Evolutionary conservation across 1,139 yeast species (phyloP).

Genomic region (Magnusiomyces sp.): DNA sequence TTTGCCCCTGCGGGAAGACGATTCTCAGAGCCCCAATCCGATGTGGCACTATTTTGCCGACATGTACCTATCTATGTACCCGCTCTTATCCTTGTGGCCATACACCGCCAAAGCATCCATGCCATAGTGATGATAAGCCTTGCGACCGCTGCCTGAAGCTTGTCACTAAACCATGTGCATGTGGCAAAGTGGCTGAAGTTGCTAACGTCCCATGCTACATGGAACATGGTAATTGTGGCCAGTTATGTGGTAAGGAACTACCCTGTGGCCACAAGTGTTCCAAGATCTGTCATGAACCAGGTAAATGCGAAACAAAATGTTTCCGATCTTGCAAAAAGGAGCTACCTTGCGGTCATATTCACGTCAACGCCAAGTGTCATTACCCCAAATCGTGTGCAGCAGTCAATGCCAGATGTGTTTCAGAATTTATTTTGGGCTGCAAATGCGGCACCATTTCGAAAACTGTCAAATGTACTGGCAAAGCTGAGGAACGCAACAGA

Average conservation of each 20-base stretch:
- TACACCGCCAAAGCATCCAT: conserved; percentile 54
- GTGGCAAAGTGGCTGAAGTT: conserved; percentile 46
- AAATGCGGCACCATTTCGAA: conserved; percentile 12
- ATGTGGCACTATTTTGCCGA: conserved; percentile 69
- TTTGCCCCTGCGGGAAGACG: conserved; percentile 81
- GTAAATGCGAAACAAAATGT: conserved; percentile 28
- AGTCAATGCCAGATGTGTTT: conserved; percentile 8
- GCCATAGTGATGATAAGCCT: conserved; percentile 53
- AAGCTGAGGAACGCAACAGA: conserved; percentile 7
- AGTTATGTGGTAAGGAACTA: conserved; percentile 48
- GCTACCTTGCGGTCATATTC: conserved; percentile 60
- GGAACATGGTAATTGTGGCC: conserved; percentile 63
- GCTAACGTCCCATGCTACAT: conserved; percentile 66
- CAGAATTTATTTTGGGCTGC: conserved; percentile 10
- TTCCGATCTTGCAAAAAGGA: conserved; percentile 48
- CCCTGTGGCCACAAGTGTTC: conserved; percentile 67
- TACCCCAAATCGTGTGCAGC: conserved; percentile 42
- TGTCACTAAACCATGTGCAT: conserved; percentile 58
- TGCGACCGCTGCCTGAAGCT: conserved; percentile 77
- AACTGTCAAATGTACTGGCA: conserved; percentile 6
- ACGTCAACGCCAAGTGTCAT: conserved; percentile 55
- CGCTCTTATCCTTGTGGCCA: conserved; percentile 68
- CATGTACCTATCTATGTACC: conserved; percentile 62
- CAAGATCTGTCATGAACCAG: conserved; percentile 45
- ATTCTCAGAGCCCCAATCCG: conserved; percentile 77